A percentile compares a stretch with the other conserved stretches of the same genome.
phyloP scores from a whole-genome alignment of 2,329 filamentous ascomycete species.

The Akanthomyces dipterigenus region DNA sequence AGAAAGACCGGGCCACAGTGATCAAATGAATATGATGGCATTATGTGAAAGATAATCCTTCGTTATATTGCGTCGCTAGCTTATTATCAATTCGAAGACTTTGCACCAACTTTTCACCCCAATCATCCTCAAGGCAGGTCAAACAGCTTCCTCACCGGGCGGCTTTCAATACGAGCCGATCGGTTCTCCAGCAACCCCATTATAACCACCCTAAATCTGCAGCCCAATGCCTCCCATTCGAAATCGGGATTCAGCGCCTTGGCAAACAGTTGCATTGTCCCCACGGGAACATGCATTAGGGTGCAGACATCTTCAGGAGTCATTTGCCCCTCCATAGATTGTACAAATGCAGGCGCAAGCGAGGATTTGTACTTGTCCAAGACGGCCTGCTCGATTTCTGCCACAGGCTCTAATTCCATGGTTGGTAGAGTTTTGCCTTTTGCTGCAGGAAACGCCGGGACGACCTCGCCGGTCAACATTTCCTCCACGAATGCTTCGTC shows the following conservation, averaged over 20 bases:
- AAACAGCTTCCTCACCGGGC: conserved; percentile 11
- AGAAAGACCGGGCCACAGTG: too few species aligned
- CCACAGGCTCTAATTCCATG: not conserved
- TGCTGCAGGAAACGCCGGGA: conserved; percentile 49
- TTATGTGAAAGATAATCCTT: too few species aligned
- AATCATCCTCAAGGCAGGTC: not conserved
- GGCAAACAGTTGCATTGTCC: conserved; percentile 14
- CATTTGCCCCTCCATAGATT: conserved; percentile 9
- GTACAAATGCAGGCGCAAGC: conserved; percentile 9
- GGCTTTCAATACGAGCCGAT: conserved; percentile 12
- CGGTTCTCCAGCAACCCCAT: conserved; percentile 12
- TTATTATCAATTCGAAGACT: conserved; percentile 31
- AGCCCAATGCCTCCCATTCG: conserved; percentile 14
- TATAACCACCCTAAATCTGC: conserved; percentile 13
- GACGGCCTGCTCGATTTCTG: conserved; percentile 35
- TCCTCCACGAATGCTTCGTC: conserved; percentile 62
- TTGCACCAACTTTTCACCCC: not conserved
- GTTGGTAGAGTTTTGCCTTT: not conserved
- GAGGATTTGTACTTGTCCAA: conserved; percentile 11
- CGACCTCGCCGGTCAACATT: conserved; percentile 77
- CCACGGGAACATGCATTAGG: conserved; percentile 13
- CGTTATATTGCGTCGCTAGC: too few species aligned
- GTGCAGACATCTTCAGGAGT: conserved; percentile 13
- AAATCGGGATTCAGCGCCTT: conserved; percentile 15
- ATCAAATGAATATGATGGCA: too few species aligned